A percentile compares a stretch with the other conserved stretches of the same genome.
Conservation (phyloP, 2,329 filamentous ascomycete genomes). For the Aspergillus fischeri region DNA sequence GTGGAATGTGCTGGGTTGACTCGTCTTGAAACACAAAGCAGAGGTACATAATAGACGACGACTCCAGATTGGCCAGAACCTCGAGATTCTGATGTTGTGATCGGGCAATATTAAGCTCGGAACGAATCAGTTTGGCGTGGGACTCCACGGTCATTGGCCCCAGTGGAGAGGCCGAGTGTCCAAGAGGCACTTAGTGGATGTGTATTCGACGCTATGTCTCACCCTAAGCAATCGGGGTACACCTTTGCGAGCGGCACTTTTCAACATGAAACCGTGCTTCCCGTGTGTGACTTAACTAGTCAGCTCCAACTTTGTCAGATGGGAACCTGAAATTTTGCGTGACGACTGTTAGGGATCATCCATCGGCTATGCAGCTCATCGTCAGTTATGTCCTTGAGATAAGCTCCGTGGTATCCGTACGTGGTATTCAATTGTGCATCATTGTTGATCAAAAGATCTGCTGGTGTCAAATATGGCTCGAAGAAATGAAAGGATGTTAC, state of each 20-base stretch:
- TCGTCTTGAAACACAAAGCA: not conserved
- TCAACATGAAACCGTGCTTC: constrained; percentile 20
- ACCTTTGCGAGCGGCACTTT: constrained; percentile 6
- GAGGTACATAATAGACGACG: not conserved
- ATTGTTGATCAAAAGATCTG: not conserved
- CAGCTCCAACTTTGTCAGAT: not conserved
- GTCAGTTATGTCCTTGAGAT: not conserved
- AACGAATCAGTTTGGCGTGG: not conserved
- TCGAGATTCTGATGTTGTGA: not conserved
- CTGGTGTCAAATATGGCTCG: not conserved
- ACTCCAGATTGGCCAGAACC: not conserved
- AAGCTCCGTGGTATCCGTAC: not conserved
- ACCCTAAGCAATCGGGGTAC: constrained; percentile 13
- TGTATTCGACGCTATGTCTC: constrained; percentile 17
- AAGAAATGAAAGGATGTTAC: not conserved
- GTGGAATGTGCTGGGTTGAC: not conserved
- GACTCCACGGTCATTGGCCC: constrained; percentile 9
- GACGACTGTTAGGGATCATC: not conserved
- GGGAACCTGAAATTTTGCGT: not conserved
- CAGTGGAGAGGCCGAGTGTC: constrained; percentile 7
- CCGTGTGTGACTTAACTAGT: constrained; percentile 2
- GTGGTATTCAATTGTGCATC: not conserved
- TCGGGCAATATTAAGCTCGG: not conserved
- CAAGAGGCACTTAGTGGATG: constrained; percentile 6
- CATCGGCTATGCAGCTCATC: not conserved